Percentiles rank a stretch among this genome's conserved stretches.
phyloP scores from a whole-genome alignment of 208 protist species.

The Leishmania gerbilli region DNA sequence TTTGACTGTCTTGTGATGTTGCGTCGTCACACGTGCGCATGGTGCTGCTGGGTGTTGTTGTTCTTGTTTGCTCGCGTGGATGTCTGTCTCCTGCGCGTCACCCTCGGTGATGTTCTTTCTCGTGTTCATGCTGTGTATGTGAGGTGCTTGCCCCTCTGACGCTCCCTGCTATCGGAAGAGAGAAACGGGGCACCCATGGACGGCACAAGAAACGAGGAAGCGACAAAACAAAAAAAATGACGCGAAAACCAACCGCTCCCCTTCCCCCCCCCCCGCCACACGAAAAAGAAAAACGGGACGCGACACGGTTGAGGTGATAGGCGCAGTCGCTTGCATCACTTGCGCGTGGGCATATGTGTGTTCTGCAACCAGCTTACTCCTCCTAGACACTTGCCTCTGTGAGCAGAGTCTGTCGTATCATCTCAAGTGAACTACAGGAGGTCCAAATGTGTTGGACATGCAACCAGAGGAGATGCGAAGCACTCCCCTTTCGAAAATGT shows the following conservation, averaged over 20 bases:
- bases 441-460: neutral
- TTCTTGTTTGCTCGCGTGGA: neutral
- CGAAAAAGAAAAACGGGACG: neutral
- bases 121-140: neutral
- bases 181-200: constrained; percentile 2
- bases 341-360: neutral
- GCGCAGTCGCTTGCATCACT: neutral
- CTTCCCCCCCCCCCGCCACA: too few relatives aligned
- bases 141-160: neutral
- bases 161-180: constrained; percentile 3
- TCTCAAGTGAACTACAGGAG: neutral
- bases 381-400: neutral
- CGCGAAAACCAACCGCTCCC: neutral
- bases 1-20: neutral
- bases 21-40: neutral
- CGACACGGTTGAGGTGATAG: neutral
- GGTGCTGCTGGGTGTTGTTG: neutral
- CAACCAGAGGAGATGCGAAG: neutral
- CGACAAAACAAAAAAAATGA: neutral
- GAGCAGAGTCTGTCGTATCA: neutral
- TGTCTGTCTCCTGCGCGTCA: too few relatives aligned
- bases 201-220: neutral
- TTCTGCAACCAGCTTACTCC: neutral
- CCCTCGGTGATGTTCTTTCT: neutral
- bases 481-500: neutral